Conservation (phyloP, 805 yeast species). For the Candida silvicultrix region DNA sequence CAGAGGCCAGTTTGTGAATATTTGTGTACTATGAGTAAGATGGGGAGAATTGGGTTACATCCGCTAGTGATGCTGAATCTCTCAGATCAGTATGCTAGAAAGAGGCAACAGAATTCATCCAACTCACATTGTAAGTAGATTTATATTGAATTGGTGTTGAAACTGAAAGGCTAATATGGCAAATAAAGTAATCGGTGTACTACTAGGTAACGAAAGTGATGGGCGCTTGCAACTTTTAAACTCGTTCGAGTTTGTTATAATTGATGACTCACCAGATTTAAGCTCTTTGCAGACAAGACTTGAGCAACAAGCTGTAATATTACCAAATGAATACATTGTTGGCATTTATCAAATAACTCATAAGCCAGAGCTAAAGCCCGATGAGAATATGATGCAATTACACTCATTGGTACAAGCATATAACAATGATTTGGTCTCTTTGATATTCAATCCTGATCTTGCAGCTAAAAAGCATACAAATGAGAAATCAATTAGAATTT, state of each 20-base stretch:
- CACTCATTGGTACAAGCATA: not conserved
- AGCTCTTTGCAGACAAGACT: not conserved
- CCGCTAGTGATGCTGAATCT: slow-evolving; percentile 3
- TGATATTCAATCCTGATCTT: not conserved
- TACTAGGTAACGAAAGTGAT: not conserved
- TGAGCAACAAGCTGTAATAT: not conserved
- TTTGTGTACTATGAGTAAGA: not conserved
- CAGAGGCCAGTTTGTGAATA: not conserved
- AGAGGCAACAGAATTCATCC: not conserved
- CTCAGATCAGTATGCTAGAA: slow-evolving; percentile 1
- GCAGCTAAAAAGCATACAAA: not conserved
- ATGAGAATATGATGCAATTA: not conserved
- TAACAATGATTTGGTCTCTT: not conserved
- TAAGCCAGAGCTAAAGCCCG: not conserved
- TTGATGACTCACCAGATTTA: not conserved
- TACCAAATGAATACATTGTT: slow-evolving; percentile 2
- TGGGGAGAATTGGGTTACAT: slow-evolving; percentile 1
- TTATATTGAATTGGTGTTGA: too few relatives aligned
- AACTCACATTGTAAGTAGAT: not conserved
- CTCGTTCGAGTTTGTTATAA: not conserved
- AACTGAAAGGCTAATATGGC: too few relatives aligned
- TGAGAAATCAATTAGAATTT: not conserved
- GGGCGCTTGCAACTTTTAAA: not conserved
- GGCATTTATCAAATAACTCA: slow-evolving; percentile 1
- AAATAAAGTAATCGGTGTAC: not conserved